Base-by-base conservation (phyloP, 75 land plant genomes). In the Selaginella tamariscina region DNA sequence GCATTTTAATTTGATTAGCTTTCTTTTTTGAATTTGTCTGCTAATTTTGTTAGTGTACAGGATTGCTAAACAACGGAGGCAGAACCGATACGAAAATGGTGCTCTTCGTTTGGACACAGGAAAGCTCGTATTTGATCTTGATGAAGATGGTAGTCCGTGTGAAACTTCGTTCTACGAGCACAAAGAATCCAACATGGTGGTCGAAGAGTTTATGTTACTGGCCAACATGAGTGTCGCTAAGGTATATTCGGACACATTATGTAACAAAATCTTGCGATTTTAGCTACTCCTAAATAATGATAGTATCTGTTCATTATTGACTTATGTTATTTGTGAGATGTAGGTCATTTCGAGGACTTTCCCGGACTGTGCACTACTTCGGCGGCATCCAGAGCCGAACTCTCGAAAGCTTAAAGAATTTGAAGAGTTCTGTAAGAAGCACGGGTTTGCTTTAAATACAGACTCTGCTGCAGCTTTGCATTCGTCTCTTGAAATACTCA, bases 201-300 rank as follows among this genome's bases (percentile, higher is more conserved):
- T 93, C 64, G 88, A 89, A 72, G 98, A 93, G 72, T 87, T 93
- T 49, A 89, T 93, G 96, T 86, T 93, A 55, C 73, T 93, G 74
- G 96, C 98, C 59, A 93, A 93, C 63, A 83, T 71, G 70, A 85
- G 90, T 30, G 96, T 80, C 18, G 98, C 98, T 27, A 75, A 83
- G 70, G 80, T n/a, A n/a, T n/a, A n/a, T n/a, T n/a, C n/a, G n/a
- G n/a, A n/a, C n/a, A n/a, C n/a, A n/a, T n/a, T n/a, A n/a, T n/a
- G n/a, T n/a, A n/a, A n/a, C n/a, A n/a, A n/a, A n/a, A n/a, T n/a
- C n/a, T n/a, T n/a, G n/a, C n/a, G n/a, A n/a, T n/a, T n/a, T n/a
- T n/a, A n/a, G n/a, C n/a, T n/a, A n/a, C n/a, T n/a, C n/a, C n/a
- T n/a, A n/a, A n/a, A n/a, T n/a, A n/a, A n/a, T n/a, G n/a, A n/a